A percentile compares a stretch with the other conserved stretches of the same genome.
Evolutionary conservation across 306 rosid species (phyloP).

Genomic region (Leucaena leucocephala): DNA sequence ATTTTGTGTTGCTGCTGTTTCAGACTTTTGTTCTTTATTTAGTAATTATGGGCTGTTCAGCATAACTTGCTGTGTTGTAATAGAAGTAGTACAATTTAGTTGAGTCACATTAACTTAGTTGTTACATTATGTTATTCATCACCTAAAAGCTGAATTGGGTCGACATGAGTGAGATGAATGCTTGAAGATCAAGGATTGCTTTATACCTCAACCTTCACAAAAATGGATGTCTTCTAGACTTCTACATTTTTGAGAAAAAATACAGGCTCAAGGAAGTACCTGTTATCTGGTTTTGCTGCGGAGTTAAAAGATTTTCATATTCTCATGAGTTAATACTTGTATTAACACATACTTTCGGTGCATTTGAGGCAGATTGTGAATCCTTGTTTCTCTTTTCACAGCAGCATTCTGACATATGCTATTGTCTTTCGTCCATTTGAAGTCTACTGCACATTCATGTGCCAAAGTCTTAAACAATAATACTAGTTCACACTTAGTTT

Average conservation of each 20-base stretch:
- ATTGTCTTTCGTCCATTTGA: not conserved
- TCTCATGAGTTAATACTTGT: not conserved
- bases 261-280: not conserved
- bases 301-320: not conserved
- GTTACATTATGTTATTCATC: not conserved
- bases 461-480: not conserved
- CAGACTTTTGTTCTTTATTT: not conserved
- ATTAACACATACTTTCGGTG: not conserved
- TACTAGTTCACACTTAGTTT: not conserved
- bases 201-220: not conserved
- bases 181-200: not conserved
- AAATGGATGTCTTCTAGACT: not conserved
- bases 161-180: not conserved
- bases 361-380: conserved; percentile 10
- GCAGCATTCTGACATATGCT: not conserved
- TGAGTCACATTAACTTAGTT: not conserved
- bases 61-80: not conserved
- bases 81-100: not conserved
- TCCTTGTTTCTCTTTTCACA: not conserved
- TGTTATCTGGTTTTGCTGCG: not conserved
- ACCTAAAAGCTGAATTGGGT: not conserved
- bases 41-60: not conserved
- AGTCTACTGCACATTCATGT: not conserved
- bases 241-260: not conserved
- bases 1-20: not conserved